Base-by-base conservation (phyloP, 2,329 filamentous ascomycete genomes). In the Calonectria ilicicola region DNA sequence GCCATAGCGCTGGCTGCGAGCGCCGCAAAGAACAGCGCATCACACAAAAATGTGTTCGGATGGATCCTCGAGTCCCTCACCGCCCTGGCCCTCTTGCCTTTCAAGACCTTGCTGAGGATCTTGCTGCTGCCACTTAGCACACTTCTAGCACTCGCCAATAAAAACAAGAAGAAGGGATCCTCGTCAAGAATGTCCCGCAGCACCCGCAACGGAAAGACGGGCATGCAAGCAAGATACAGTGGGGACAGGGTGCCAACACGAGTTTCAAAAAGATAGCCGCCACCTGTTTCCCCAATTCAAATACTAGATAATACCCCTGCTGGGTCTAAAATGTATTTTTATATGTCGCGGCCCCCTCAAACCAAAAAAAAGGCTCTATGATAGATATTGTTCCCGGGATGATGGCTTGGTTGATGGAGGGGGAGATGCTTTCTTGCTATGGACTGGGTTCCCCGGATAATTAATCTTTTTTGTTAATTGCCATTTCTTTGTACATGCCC, bases 1-100 rank as follows among this genome's bases (percentile, higher is more conserved):
- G 93, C 95, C 5, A 89, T 98, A 56, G 91, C 94, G 1, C 86
- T 98, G n/a, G 94, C 95, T 3, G 93, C 94, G 0, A 93, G 93
- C 0, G 94, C 94, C 1, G 92, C 92, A 12, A 89, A 87, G 80
- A 86, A 86, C 73, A 86, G 84, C 72, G 81, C 80, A 21, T 79
- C 82, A 5, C 82, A 83, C 58, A 83, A 82, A 78, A 83, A 82
- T 26, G 49, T 87, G 6, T 68, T 86, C 12, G 75, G 79, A 9
- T 86, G 85, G 82, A 49, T 83, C n/a, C 71, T 84, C 12, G 86
- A 86, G 35, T 83, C 80, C 53, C 72, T 82, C 19, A 76, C 84
- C 14, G 78, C 81, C 12, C 56, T 85, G 0, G 64, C 84, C 9
- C 78, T 86, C 23, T 77, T 88, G n/a, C 88, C 88, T 0, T 80